Evolutionary conservation across 352 stramenopile species (phyloP).

Genomic region (Phytopythium sindhum): DNA sequence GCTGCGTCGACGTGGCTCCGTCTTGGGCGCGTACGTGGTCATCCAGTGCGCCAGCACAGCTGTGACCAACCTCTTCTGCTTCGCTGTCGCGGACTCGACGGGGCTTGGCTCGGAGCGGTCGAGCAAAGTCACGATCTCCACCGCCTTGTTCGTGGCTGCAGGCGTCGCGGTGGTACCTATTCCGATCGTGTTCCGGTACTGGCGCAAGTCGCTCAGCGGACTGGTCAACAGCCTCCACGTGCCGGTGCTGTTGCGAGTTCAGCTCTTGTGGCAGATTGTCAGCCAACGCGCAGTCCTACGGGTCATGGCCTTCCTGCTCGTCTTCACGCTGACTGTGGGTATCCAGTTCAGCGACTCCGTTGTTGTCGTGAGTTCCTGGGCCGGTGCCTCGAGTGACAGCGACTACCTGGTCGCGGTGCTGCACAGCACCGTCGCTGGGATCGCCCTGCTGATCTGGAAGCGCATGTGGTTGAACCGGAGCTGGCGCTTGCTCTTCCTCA

Average conservation of each 20-base stretch:
- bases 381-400: slow-evolving; percentile 10
- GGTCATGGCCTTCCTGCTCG: slow-evolving; percentile 32
- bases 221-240: slow-evolving; percentile 7
- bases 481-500: slow-evolving; percentile 31
- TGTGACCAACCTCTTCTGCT: slow-evolving; percentile 8
- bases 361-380: slow-evolving; percentile 24
- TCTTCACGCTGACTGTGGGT: slow-evolving; percentile 34
- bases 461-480: slow-evolving; percentile 35
- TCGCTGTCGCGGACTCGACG: slow-evolving; percentile 16
- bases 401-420: slow-evolving; percentile 19
- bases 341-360: slow-evolving; percentile 27
- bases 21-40: slow-evolving; percentile 33
- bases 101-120: slow-evolving; percentile 4
- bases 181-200: slow-evolving; percentile 31
- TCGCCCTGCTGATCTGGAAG: slow-evolving; percentile 29
- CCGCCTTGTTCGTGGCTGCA: slow-evolving; percentile 18
- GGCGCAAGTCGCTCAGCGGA: slow-evolving; percentile 18
- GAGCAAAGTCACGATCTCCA: slow-evolving; percentile 13
- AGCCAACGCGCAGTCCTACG: slow-evolving; percentile 46
- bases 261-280: slow-evolving; percentile 47
- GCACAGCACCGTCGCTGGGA: slow-evolving; percentile 12
- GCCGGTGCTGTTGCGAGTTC: slow-evolving; percentile 27
- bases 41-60: slow-evolving; percentile 13
- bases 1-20: slow-evolving; percentile 25
- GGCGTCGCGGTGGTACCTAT: slow-evolving; percentile 20